phyloP scores from a whole-genome alignment of 148 eudicot genomes.

The Amaranthus hypochondriacus region DNA sequence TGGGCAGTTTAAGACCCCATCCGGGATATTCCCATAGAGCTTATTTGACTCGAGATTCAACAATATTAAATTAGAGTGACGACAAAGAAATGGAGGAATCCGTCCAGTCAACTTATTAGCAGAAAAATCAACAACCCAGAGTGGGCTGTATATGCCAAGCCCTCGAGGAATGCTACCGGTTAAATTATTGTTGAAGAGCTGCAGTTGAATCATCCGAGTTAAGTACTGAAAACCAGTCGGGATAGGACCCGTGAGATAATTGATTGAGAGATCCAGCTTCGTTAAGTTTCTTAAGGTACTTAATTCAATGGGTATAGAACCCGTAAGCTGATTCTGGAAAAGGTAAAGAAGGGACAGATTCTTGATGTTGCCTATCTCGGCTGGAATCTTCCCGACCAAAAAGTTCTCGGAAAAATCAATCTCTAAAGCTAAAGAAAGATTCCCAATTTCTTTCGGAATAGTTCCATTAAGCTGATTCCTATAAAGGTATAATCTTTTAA shows the following conservation, averaged over 20 bases:
- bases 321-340: constrained; percentile 72
- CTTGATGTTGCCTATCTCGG: constrained; percentile 53
- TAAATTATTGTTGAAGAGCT: constrained; percentile 67
- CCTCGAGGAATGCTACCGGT: constrained; percentile 67
- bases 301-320: constrained; percentile 66
- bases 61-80: constrained; percentile 57
- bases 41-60: constrained; percentile 70
- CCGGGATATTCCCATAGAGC: constrained; percentile 70
- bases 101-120: constrained; percentile 61
- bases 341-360: constrained; percentile 60
- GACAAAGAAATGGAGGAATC: constrained; percentile 68
- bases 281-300: constrained; percentile 54
- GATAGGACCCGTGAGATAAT: constrained; percentile 68
- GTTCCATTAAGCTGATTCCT: constrained; percentile 80
- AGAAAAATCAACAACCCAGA: constrained; percentile 93
- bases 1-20: constrained; percentile 51
- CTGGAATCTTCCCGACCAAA: constrained; percentile 71
- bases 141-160: constrained; percentile 59
- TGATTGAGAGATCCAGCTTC: constrained; percentile 84
- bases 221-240: constrained; percentile 77
- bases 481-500: constrained; percentile 59
- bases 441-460: constrained; percentile 77
- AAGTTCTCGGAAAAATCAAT: constrained; percentile 87
- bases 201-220: constrained; percentile 52
- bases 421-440: constrained; percentile 61